Evolutionary conservation across 352 stramenopile genomes (phyloP).

Genomic region (Lagenidium sp.): DNA sequence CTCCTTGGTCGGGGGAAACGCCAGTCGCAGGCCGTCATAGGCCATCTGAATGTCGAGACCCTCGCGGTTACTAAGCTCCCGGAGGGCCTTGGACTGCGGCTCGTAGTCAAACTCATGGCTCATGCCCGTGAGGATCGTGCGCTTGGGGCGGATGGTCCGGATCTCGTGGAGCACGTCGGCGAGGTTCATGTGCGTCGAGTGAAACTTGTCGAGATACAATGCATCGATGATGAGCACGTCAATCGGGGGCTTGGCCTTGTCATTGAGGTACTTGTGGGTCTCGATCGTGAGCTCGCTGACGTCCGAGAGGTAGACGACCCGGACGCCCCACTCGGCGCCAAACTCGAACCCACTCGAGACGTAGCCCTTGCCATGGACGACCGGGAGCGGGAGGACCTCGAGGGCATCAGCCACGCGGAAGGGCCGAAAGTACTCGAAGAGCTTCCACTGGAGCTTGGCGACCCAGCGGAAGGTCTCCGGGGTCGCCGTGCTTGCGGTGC

Average conservation of each 20-base stretch:
- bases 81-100: conserved; percentile 31
- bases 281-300: conserved; percentile 69
- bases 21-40: conserved; percentile 62
- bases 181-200: conserved; percentile 85
- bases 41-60: conserved; percentile 73
- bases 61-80: conserved; percentile 33
- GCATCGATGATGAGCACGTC: conserved; percentile 82
- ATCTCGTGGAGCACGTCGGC: conserved; percentile 58
- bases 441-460: conserved; percentile 59
- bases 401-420: conserved; percentile 46
- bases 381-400: conserved; percentile 55
- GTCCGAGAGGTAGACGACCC: conserved; percentile 87
- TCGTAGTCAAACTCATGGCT: conserved; percentile 80
- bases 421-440: conserved; percentile 36
- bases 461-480: conserved; percentile 60
- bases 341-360: conserved; percentile 78
- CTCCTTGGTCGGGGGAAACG: conserved; percentile 24
- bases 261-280: conserved; percentile 43
- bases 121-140: conserved; percentile 79
- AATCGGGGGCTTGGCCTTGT: conserved; percentile 37
- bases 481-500: background rate
- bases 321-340: conserved; percentile 43
- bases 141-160: conserved; percentile 46
- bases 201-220: conserved; percentile 60
- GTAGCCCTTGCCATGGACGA: conserved; percentile 77